Percentiles rank a stretch among this genome's conserved stretches.
Evolutionary conservation across 345 rosid species (phyloP).

Genomic region (Salix arbutifolia): DNA sequence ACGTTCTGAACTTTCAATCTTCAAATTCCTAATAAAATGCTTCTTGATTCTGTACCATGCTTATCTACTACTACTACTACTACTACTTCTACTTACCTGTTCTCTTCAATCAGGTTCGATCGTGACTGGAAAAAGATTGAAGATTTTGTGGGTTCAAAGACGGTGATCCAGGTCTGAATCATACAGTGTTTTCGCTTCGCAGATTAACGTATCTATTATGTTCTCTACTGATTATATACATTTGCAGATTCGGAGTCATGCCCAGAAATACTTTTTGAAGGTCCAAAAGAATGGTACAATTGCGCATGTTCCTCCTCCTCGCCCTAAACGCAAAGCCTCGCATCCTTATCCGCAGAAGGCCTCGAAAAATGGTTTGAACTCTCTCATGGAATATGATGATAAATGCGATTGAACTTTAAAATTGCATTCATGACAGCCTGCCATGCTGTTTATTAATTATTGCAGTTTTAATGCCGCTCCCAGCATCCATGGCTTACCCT

Average conservation of each 20-base stretch:
- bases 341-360: conserved; percentile 98
- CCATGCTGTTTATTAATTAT: conserved; percentile 11
- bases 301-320: conserved; percentile 96
- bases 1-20: not conserved
- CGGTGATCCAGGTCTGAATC: conserved; percentile 83
- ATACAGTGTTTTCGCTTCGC: conserved; percentile 3
- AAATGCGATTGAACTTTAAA: not conserved
- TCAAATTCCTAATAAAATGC: not conserved
- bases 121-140: conserved; percentile 99
- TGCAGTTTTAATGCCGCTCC: conserved; percentile 55
- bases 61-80: not conserved
- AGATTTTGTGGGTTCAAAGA: conserved; percentile 95
- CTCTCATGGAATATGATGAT: not conserved
- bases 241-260: conserved; percentile 90
- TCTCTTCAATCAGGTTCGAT: conserved; percentile 65
- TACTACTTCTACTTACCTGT: not conserved
- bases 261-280: conserved; percentile 94
- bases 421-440: not conserved
- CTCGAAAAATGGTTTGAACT: conserved; percentile 60
- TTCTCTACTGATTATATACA: conserved; percentile 12
- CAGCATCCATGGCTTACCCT: conserved; percentile 54
- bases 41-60: not conserved
- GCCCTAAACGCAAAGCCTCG: conserved; percentile 93
- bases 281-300: conserved; percentile 87
- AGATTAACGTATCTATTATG: not conserved